These are phyloP conservation scores for Macrolepiota fuliginosa DNA, from an alignment of 768 basidiomycete genomes.

Conservation along the genomic window DNA sequence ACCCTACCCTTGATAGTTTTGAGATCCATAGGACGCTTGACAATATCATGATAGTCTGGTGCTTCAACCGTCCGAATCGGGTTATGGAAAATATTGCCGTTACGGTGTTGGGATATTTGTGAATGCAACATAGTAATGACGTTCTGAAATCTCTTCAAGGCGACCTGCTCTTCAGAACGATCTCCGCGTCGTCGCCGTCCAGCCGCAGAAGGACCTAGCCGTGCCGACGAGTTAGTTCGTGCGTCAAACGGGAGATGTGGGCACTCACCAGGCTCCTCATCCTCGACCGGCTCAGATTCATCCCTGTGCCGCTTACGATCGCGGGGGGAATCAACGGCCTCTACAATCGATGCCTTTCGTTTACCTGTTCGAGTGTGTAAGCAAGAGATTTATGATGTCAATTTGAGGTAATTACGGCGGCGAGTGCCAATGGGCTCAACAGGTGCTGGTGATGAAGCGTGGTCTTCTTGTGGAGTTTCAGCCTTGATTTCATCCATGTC, in stretches of 20 bases:
- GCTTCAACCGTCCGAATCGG: conserved; percentile 89
- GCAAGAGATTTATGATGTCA: not conserved
- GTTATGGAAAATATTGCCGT: conserved; percentile 87
- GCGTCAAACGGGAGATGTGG: not conserved
- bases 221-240: conserved; percentile 2
- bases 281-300: conserved; percentile 65
- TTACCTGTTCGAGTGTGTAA: conserved; percentile 41
- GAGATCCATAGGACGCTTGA: conserved; percentile 93
- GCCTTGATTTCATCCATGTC: conserved; percentile 25
- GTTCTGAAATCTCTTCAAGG: conserved; percentile 74
- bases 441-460: conserved; percentile 25
- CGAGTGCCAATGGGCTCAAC: conserved; percentile 22
- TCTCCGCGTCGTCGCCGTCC: conserved; percentile 18
- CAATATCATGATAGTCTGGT: conserved; percentile 88
- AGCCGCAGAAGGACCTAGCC: conserved; percentile 9
- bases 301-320: conserved; percentile 63
- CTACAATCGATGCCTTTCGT: conserved; percentile 59
- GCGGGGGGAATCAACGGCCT: conserved; percentile 42
- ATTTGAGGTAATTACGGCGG: conserved; percentile 28
- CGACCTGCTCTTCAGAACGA: conserved; percentile 47
- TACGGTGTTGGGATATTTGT: conserved; percentile 80
- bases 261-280: conserved; percentile 54
- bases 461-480: conserved; percentile 30
- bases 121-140: conserved; percentile 80
- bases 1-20: conserved; percentile 88